These are phyloP conservation scores for Sparassis latifolia DNA, from an alignment of 1,284 basidiomycete species.

Conservation along the genomic window DNA sequence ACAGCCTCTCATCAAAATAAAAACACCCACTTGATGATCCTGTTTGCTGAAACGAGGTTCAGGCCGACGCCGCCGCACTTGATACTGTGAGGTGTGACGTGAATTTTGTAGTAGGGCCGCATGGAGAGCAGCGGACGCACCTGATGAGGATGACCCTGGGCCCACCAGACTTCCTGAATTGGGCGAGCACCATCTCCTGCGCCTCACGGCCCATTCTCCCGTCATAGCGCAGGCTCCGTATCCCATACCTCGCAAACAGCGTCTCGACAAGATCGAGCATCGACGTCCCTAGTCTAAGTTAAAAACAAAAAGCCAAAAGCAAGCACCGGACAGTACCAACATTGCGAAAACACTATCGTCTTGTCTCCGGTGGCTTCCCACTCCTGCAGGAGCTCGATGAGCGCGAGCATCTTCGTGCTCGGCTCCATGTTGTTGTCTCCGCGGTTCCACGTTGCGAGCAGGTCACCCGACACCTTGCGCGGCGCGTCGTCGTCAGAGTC, in stretches of 20 bases:
- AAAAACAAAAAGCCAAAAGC: too few species aligned
- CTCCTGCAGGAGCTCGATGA: slow-evolving; percentile 46
- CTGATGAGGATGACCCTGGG: slow-evolving; percentile 57
- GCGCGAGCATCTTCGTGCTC: slow-evolving; percentile 61
- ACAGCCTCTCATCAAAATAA: neutral
- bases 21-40: slow-evolving; percentile 12
- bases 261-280: too few species aligned
- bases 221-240: too few species aligned
- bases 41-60: slow-evolving; percentile 56
- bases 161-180: slow-evolving; percentile 11
- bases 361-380: slow-evolving; percentile 62
- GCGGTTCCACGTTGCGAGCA: slow-evolving; percentile 44
- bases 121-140: slow-evolving; percentile 21
- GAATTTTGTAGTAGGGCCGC: too few species aligned
- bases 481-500: slow-evolving; percentile 4
- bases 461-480: slow-evolving; percentile 30
- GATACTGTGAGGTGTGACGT: slow-evolving; percentile 31
- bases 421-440: slow-evolving; percentile 55
- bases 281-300: too few species aligned
- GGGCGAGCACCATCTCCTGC: too few species aligned
- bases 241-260: too few species aligned
- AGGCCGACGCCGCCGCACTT: slow-evolving; percentile 62
- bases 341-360: slow-evolving; percentile 65
- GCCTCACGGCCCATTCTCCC: too few species aligned
- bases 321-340: slow-evolving; percentile 28